Conservation (phyloP, 305 asterid species). For the Fraxinus paxiana region DNA sequence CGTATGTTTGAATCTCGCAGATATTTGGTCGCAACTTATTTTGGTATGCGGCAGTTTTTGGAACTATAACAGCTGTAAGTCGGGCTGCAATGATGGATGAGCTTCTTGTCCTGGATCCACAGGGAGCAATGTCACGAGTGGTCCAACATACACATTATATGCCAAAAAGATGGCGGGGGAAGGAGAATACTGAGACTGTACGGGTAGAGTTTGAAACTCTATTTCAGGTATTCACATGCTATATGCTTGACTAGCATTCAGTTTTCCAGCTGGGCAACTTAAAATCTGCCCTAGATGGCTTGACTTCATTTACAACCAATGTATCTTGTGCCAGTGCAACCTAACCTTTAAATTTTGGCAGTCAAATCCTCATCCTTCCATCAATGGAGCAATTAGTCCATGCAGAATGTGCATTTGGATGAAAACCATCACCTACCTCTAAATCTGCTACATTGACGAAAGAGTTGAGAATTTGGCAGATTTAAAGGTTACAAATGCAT, state of each 20-base stretch:
- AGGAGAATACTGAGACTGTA: slow-evolving; percentile 73
- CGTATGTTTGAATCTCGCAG: slow-evolving; percentile 42
- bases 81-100: slow-evolving; percentile 77
- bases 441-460: neutral
- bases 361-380: neutral
- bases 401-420: neutral
- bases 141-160: slow-evolving; percentile 85
- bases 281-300: neutral
- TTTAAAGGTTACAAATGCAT: neutral
- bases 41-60: slow-evolving; percentile 98
- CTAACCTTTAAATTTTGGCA: neutral
- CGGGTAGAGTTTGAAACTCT: slow-evolving; percentile 81
- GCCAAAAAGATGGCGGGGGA: slow-evolving; percentile 98
- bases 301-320: neutral
- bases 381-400: neutral
- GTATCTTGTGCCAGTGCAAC: neutral
- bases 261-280: neutral
- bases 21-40: slow-evolving; percentile 88
- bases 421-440: neutral
- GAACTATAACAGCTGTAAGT: slow-evolving; percentile 92
- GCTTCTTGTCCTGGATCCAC: slow-evolving; percentile 82
- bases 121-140: slow-evolving; percentile 73
- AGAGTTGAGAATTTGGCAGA: neutral
- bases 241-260: neutral
- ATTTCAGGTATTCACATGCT: slow-evolving; percentile 62